Evolutionary conservation across 805 yeast genomes (phyloP), one percentile per base, ranked within the genome.

Genomic region (Candida maris): DNA sequence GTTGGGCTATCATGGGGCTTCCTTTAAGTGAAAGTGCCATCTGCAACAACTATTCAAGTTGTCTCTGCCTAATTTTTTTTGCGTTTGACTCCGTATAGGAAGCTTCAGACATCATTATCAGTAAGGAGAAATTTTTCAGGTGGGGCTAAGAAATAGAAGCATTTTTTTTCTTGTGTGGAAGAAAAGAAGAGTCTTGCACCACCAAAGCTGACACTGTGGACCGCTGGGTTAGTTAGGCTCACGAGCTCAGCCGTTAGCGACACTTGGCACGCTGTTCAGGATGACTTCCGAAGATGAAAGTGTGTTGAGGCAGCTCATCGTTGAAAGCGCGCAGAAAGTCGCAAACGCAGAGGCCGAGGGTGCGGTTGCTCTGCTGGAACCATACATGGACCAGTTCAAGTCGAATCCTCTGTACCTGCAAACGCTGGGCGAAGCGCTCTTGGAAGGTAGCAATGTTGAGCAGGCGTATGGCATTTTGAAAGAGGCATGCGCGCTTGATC

Each of bases 371-470:
- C 44, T 71, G 13, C 61, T 81, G 22, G 51, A 67, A n/a, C 65
- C 70, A 0, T 59, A 64, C 25, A 25, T 38, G 8, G 45, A 58
- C 14, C 54, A 62, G n/a, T 63, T 64, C 32, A 52, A 64, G 22
- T 59, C 71, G 2, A 65, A 65, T 36, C 70, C 79, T 27, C 63
- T 55, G 8, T 65, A 60, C 43, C 54, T 81, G 34, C 81, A 80
- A 50, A 48, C 73, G 5, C 70, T 77, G 30, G 95, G 93, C 6
- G 96, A 89, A 57, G 72, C 81, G 4, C 74, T 82, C 38, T 67
- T 91, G 34, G 98, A 93, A 56, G 69, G 69, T 35, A 89, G 93
- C 39, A 78, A 83, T 45, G 75, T 89, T 35, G 94, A 86, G 41
- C 69, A 71, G 32, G 96, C 96, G 0, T 85, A 80, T 56, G 72